Evolutionary conservation across 2,329 filamentous ascomycete species (phyloP), one percentile per base, ranked within the genome.

Genomic region (Scytalidium lignicola): DNA sequence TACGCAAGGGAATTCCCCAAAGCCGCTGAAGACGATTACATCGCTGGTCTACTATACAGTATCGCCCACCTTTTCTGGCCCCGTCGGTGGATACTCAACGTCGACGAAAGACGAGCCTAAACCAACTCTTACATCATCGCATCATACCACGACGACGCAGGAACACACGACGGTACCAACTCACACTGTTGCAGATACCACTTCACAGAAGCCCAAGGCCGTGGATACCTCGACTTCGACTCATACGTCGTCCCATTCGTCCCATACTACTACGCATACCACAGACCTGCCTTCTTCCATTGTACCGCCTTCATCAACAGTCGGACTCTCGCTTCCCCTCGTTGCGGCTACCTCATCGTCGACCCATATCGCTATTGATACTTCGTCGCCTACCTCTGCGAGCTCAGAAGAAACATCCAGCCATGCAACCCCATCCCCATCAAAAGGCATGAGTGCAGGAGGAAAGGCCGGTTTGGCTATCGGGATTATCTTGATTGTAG

Each of bases 381-480:
- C 41, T 44, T 15, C 49, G 5, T 23, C 43, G 10, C 23, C 51
- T 8, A 44, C 40, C 28, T 28, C 47, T 9, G 43, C 46, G 15
- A 7, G 29, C 20, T 39, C 55, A 8, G 44, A 48, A 3, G 45
- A 58, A 17, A 50, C 41, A 23, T 44, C 46, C 10, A 32, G 15
- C 32, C 20, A 18, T 43, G 17, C 40, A 10, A 37, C 32, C 15
- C 7, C 32, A 13, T 13, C 32, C 15, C 6, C 32, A 9, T 37
- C 32, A 5, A 19, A 20, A n/a, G 61, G 63, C 12, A 65, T 66
- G 62, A 63, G 58, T 39, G 49, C 78, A 71, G 65, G 74, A 65
- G 51, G 79, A 70, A 53, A 82, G 75, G 91, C 90, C 41, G 93
- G 93, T 52, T 79, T 96, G 53, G 89, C 86, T 5, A 83, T 96